Percentiles rank a stretch among this genome's conserved stretches.
These are phyloP conservation scores for Penicillium decumbens DNA, from an alignment of 2,329 filamentous ascomycete species.

Conservation along the genomic window DNA sequence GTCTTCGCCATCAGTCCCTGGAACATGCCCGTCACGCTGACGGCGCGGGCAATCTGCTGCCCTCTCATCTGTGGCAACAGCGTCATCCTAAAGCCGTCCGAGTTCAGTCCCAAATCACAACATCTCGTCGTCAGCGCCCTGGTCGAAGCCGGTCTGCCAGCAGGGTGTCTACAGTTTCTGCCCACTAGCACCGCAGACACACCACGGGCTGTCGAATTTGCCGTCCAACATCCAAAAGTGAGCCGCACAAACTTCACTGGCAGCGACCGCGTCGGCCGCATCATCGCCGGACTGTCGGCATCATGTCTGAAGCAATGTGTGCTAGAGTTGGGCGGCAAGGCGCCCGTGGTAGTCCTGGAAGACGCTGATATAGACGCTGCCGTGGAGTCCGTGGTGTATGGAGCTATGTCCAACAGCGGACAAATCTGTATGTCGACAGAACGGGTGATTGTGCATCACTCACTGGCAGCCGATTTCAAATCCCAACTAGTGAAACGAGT, in stretches of 20 bases:
- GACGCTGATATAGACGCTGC: conserved; percentile 15
- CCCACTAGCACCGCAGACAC: conserved; percentile 4
- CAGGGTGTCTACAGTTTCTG: conserved; percentile 8
- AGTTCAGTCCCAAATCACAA: conserved; percentile 13
- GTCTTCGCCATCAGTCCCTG: conserved; percentile 13
- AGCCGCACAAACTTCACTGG: conserved; percentile 14
- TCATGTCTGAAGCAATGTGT: conserved; percentile 10
- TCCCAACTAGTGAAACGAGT: conserved; percentile 2
- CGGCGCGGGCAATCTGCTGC: conserved; percentile 4
- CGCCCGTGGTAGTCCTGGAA: conserved; percentile 9
- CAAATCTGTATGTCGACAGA: conserved; percentile 16
- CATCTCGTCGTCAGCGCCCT: conserved; percentile 12
- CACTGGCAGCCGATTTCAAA: conserved; percentile 8
- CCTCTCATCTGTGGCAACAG: conserved; percentile 10
- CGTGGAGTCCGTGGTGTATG: conserved; percentile 8
- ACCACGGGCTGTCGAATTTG: conserved; percentile 6
- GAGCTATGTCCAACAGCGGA: conserved; percentile 9
- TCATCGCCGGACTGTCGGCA: conserved; percentile 11
- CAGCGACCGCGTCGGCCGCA: conserved; percentile 9
- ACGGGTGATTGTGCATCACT: conserved; percentile 8
- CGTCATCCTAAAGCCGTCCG: conserved; percentile 12
- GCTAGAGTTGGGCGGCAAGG: conserved; percentile 16
- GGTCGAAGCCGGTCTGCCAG: conserved; percentile 12
- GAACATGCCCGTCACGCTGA: conserved; percentile 10
- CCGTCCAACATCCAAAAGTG: conserved; percentile 10